Evolutionary conservation across 768 basidiomycete genomes (phyloP).

Genomic region (Collybiopsis confluens): DNA sequence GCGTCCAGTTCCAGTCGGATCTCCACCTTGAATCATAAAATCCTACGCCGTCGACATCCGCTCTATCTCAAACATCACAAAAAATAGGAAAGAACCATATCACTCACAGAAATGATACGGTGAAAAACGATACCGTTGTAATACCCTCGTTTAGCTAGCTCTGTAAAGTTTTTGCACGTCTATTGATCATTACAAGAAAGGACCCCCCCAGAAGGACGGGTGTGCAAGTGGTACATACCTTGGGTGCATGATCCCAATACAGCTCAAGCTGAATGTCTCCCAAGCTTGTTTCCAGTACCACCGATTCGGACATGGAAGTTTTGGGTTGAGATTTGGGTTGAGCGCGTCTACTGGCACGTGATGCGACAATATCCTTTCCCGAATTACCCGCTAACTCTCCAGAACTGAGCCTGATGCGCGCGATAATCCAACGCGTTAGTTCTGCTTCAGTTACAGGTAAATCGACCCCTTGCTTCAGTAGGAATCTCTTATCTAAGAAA

Average conservation of each 20-base stretch:
- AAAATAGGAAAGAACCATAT: not conserved
- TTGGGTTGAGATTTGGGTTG: not conserved
- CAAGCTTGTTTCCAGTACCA: conserved; percentile 76
- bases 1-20: conserved; percentile 67
- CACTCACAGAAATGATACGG: conserved; percentile 77
- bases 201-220: conserved; percentile 15
- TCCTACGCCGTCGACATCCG: conserved; percentile 21
- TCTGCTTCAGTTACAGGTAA: conserved; percentile 83
- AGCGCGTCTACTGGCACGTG: not conserved
- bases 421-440: conserved; percentile 79
- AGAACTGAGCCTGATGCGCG: conserved; percentile 55
- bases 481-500: not conserved
- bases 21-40: conserved; percentile 96
- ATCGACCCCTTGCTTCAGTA: conserved; percentile 2
- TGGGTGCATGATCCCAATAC: conserved; percentile 90
- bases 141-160: conserved; percentile 87
- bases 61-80: not conserved
- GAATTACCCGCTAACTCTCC: no score
- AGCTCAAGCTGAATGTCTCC: conserved; percentile 89
- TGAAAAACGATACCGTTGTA: conserved; percentile 91
- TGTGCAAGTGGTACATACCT: conserved; percentile 31
- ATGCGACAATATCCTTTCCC: no score
- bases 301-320: conserved; percentile 40
- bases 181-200: conserved; percentile 26
- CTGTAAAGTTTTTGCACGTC: conserved; percentile 95